Percentiles rank a stretch among this genome's conserved stretches.
Evolutionary conservation across 768 basidiomycete species (phyloP).

Genomic region (Leccinellum rugosiceps): DNA sequence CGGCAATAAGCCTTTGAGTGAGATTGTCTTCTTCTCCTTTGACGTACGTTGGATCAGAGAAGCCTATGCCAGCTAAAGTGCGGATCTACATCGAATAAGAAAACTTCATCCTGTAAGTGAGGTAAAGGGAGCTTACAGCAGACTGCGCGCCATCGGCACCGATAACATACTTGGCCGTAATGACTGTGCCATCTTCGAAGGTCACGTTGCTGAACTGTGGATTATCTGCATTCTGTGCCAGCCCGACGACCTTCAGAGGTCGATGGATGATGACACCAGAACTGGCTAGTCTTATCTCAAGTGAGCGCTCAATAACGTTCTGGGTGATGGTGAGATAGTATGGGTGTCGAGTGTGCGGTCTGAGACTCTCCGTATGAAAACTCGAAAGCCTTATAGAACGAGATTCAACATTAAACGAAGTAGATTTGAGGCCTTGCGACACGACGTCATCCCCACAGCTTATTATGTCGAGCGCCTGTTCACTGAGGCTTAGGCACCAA

Average conservation of each 20-base stretch:
- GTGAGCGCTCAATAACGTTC: slow-evolving; percentile 41
- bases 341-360: slow-evolving; percentile 42
- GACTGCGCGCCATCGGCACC: slow-evolving; percentile 53
- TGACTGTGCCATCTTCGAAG: slow-evolving; percentile 44
- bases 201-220: slow-evolving; percentile 34
- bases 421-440: slow-evolving; percentile 34
- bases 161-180: slow-evolving; percentile 45
- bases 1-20: slow-evolving; percentile 44
- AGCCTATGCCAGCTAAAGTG: slow-evolving; percentile 37
- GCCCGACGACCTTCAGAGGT: slow-evolving; percentile 37
- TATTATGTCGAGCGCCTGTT: slow-evolving; percentile 45
- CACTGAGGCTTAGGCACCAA: slow-evolving; percentile 25
- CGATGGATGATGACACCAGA: slow-evolving; percentile 34
- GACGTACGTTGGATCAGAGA: slow-evolving; percentile 40
- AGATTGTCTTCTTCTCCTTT: slow-evolving; percentile 25
- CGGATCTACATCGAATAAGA: slow-evolving; percentile 36
- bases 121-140: slow-evolving; percentile 29
- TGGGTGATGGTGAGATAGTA: slow-evolving; percentile 45
- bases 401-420: slow-evolving; percentile 28
- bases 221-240: slow-evolving; percentile 31
- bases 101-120: background rate
- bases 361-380: slow-evolving; percentile 34
- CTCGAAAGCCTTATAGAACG: slow-evolving; percentile 27
- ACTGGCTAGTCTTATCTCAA: slow-evolving; percentile 33
- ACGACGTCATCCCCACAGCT: slow-evolving; percentile 39